phyloP scores from a whole-genome alignment of 1,139 yeast genomes.

The Chernovozyma sophiae-reginae region DNA sequence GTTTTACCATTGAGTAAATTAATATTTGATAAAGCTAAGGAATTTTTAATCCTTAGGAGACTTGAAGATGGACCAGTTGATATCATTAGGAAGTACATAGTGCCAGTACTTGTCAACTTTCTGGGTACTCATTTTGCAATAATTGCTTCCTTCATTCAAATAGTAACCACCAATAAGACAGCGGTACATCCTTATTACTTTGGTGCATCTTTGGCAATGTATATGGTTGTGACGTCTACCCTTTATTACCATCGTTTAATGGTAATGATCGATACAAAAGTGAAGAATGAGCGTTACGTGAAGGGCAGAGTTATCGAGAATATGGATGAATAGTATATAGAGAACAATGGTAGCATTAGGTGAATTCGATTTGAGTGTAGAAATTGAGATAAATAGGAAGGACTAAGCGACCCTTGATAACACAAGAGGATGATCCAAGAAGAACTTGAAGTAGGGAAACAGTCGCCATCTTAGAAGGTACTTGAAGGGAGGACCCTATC shows the following conservation, averaged over 20 bases:
- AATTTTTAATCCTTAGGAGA: conserved; percentile 16
- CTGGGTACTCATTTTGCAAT: conserved; percentile 2
- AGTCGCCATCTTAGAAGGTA: no score
- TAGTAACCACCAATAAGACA: neutral
- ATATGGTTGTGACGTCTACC: conserved; percentile 11
- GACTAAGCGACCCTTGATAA: no score
- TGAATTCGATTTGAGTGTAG: no score
- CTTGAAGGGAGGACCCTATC: no score
- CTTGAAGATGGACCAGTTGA: conserved; percentile 14
- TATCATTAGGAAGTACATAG: conserved; percentile 6
- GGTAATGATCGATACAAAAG: conserved; percentile 34
- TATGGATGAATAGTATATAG: conserved; percentile 5
- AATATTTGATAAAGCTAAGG: neutral
- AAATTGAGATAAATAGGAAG: no score
- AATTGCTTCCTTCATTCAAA: neutral
- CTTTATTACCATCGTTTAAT: conserved; percentile 9
- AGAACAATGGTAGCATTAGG: no score
- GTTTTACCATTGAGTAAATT: conserved; percentile 4
- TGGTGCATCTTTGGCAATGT: conserved; percentile 5
- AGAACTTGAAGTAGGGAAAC: no score
- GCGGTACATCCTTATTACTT: neutral
- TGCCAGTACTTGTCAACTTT: neutral
- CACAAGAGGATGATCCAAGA: no score
- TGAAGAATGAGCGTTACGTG: conserved; percentile 58
- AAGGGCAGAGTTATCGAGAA: conserved; percentile 62